Evolutionary conservation across 805 yeast species (phyloP).

Genomic region (Ogataea sp.): DNA sequence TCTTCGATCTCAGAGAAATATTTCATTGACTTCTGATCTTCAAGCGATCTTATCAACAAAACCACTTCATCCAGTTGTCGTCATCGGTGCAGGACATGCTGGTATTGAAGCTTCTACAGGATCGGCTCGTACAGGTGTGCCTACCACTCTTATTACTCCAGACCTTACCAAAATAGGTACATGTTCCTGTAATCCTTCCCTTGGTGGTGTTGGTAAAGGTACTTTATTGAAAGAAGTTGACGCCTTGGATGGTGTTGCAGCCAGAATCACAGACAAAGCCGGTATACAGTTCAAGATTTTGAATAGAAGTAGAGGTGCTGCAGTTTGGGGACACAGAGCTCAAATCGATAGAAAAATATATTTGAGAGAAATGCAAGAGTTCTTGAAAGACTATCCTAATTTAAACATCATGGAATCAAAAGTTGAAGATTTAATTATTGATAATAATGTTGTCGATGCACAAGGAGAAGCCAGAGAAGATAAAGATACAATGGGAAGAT

Average conservation of each 20-base stretch:
- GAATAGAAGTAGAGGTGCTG: constrained; percentile 85
- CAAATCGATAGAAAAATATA: constrained; percentile 88
- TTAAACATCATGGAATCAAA: constrained; percentile 60
- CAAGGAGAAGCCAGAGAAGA: constrained; percentile 9
- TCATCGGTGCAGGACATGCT: constrained; percentile 98
- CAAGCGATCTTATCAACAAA: constrained; percentile 20
- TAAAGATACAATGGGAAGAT: constrained; percentile 30
- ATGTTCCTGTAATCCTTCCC: constrained; percentile 94
- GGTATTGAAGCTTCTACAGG: constrained; percentile 98
- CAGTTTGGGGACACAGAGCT: constrained; percentile 98
- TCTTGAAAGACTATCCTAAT: constrained; percentile 45
- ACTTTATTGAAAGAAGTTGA: constrained; percentile 88
- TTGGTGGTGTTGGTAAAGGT: constrained; percentile 99
- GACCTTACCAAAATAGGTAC: constrained; percentile 71
- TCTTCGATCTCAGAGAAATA: background rate
- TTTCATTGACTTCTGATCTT: constrained; percentile 24
- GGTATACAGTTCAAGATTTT: constrained; percentile 88
- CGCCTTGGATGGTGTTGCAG: constrained; percentile 90
- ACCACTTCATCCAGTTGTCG: constrained; percentile 56
- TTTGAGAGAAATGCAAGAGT: constrained; percentile 68
- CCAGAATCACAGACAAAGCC: constrained; percentile 80
- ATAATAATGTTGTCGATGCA: no score
- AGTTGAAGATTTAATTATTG: constrained; percentile 79
- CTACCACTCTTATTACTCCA: constrained; percentile 73
- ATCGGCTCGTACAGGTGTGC: constrained; percentile 74